Conservation (phyloP, 2,329 filamentous ascomycete species). For the Byssochlamys sp. region DNA sequence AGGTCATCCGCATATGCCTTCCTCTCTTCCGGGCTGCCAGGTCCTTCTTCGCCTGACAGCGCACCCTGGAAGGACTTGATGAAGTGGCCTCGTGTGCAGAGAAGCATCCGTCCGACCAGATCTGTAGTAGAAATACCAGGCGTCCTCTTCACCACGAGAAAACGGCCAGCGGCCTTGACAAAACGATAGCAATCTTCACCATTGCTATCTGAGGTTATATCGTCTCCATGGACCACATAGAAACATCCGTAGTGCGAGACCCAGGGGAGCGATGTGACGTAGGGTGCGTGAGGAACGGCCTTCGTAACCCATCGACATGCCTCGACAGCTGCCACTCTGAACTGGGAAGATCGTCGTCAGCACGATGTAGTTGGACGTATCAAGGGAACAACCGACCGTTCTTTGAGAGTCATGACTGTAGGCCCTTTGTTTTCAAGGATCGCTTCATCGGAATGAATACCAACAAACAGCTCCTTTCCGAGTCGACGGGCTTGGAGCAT, state of each 20-base stretch:
- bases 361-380: constrained; percentile 4
- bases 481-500: constrained; percentile 92
- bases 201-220: constrained; percentile 87
- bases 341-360: not conserved
- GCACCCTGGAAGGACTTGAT: constrained; percentile 66
- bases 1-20: constrained; percentile 57
- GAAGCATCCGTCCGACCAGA: constrained; percentile 91
- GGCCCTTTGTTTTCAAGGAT: constrained; percentile 96
- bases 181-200: constrained; percentile 97
- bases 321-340: constrained; percentile 74
- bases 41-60: constrained; percentile 63
- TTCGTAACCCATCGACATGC: constrained; percentile 90
- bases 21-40: constrained; percentile 59
- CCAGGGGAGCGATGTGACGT: constrained; percentile 88
- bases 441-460: constrained; percentile 88
- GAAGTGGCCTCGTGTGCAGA: constrained; percentile 91
- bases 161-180: constrained; percentile 84
- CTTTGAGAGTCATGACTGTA: constrained; percentile 87
- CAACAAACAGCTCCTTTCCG: constrained; percentile 77
- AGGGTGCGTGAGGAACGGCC: constrained; percentile 76
- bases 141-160: constrained; percentile 93
- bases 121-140: constrained; percentile 96
- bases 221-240: constrained; percentile 92
- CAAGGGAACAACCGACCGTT: constrained; percentile 50
- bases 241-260: constrained; percentile 90